A percentile compares a stretch with the other conserved stretches of the same genome.
phyloP scores from a whole-genome alignment of 495 filamentous ascomycete genomes.

The Pyrenula aspistea region DNA sequence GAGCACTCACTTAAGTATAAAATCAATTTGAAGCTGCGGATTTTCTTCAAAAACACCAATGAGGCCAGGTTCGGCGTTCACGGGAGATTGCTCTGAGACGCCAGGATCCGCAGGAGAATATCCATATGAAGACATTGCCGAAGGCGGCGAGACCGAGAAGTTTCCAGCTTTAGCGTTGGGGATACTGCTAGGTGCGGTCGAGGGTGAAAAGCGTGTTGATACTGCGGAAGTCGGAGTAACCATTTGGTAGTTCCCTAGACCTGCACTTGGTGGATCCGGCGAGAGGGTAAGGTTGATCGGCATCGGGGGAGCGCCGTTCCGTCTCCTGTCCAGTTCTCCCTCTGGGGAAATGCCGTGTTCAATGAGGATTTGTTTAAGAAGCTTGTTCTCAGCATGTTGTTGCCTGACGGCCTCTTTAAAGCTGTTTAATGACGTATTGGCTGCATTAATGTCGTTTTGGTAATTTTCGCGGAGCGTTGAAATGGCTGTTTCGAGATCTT shows the following conservation, averaged over 20 bases:
- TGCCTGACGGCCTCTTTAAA: conserved; percentile 29
- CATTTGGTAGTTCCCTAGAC: not conserved
- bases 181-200: not conserved
- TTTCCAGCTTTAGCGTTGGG: not conserved
- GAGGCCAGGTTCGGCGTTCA: not conserved
- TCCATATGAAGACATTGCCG: not conserved
- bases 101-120: not conserved
- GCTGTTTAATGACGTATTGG: conserved; percentile 24
- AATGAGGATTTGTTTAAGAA: conserved; percentile 61
- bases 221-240: not conserved
- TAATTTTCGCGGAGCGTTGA: conserved; percentile 48
- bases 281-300: not conserved
- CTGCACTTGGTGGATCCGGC: not conserved
- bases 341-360: conserved; percentile 57
- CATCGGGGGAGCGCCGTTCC: not conserved
- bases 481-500: conserved; percentile 81
- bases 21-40: conserved; percentile 78
- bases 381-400: conserved; percentile 51
- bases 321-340: conserved; percentile 9
- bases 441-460: conserved; percentile 25
- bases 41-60: conserved; percentile 58
- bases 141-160: not conserved
- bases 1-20: conserved; percentile 79
- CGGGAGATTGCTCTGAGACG: not conserved
- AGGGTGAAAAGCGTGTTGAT: not conserved